A percentile compares a stretch with the other conserved stretches of the same genome.
These are phyloP conservation scores for Phytopythium boreale DNA, from an alignment of 352 stramenopile genomes.

Conservation along the genomic window DNA sequence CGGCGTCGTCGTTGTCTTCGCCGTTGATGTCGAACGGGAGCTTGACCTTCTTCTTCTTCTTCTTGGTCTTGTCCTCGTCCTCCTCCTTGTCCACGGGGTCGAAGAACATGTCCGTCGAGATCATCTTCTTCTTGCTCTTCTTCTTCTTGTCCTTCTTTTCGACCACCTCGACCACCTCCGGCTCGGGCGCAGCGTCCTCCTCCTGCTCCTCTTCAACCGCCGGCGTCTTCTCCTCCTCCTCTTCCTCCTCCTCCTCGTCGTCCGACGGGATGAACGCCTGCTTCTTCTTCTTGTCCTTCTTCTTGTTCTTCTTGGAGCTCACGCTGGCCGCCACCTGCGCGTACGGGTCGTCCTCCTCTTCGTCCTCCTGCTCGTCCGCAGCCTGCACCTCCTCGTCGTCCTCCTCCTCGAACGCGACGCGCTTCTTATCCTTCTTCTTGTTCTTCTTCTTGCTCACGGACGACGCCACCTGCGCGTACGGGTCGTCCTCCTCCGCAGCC, in stretches of 20 bases:
- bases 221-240: constrained; percentile 31
- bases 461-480: constrained; percentile 55
- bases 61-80: constrained; percentile 36
- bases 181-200: constrained; percentile 14
- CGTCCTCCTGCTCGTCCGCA: constrained; percentile 27
- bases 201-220: constrained; percentile 31
- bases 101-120: constrained; percentile 71
- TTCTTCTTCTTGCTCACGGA: constrained; percentile 70
- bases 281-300: constrained; percentile 56
- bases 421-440: constrained; percentile 74
- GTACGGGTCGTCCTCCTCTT: constrained; percentile 56
- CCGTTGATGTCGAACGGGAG: constrained; percentile 63
- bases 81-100: constrained; percentile 42
- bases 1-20: constrained; percentile 30
- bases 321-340: constrained; percentile 45
- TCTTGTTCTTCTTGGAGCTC: constrained; percentile 70
- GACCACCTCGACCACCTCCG: constrained; percentile 14
- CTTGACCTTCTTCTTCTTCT: constrained; percentile 72
- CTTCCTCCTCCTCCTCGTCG: constrained; percentile 43
- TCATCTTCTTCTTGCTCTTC: constrained; percentile 87
- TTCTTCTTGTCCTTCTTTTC: constrained; percentile 54
- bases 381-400: constrained; percentile 22
- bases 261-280: constrained; percentile 38
- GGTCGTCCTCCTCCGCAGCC: constrained; percentile 41
- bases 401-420: constrained; percentile 39